Evolutionary conservation across 371 early-diverging fungal species (phyloP), one percentile per base, ranked within the genome.

Genomic region (Chytridium lagenaria): DNA sequence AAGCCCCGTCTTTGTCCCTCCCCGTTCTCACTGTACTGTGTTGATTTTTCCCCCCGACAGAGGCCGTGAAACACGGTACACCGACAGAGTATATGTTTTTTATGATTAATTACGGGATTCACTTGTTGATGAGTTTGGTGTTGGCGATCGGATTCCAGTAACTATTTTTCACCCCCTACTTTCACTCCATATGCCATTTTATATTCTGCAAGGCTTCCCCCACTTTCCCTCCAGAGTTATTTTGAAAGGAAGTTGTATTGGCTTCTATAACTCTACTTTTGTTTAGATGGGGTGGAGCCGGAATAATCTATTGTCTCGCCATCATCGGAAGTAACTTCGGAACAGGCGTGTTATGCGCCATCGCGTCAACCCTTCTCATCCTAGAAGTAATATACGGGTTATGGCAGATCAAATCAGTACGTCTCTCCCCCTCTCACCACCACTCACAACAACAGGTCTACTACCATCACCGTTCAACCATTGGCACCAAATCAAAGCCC

Each of bases 81-180:
- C 65, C 69, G 22, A 67, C 75, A n/a, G 71, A 70, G 38, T 81
- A 78, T 71, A 73, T 78, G 55, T 49, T 81, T 0, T 81, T 81
- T 59, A 77, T 74, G 51, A 66, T 78, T 71, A 81, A 81, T 72
- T 81, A 72, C 50, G 57, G 36, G 0, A 36, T 66, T 37, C 78
- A 81, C 55, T 36, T 81, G 23, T 70, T 55, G 39, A 50, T 76
- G 10, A 31, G 57, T 7, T 77, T 61, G 10, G 10, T 81, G 19
- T 34, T 81, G 66, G 72, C 74, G 0, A 71, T 78, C 40, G 81
- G 77, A 12, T 72, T 81, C 61, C 77, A n/a, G n/a, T n/a, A n/a
- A n/a, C n/a, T n/a, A n/a, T n/a, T n/a, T n/a, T n/a, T n/a, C n/a
- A n/a, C n/a, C n/a, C n/a, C n/a, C n/a, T n/a, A n/a, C n/a, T n/a